These are phyloP conservation scores for Laguncularia racemosa DNA, from an alignment of 345 rosid genomes.

Conservation along the genomic window DNA sequence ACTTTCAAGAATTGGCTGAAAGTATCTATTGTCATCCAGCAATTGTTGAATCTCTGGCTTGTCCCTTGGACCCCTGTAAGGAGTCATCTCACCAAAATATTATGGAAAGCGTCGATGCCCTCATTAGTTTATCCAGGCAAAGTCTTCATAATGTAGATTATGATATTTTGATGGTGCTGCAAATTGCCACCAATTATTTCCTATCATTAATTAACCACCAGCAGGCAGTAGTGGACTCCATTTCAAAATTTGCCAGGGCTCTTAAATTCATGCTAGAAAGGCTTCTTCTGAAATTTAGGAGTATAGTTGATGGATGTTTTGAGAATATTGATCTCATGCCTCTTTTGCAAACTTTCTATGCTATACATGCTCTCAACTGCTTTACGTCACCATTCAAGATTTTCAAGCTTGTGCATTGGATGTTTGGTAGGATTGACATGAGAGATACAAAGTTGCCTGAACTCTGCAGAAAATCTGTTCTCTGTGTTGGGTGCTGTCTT, in stretches of 20 bases:
- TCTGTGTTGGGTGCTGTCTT: conserved; percentile 52
- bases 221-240: conserved; percentile 18
- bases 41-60: conserved; percentile 30
- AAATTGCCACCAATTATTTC: conserved; percentile 38
- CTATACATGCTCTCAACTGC: conserved; percentile 44
- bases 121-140: conserved; percentile 30
- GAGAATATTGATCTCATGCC: conserved; percentile 29
- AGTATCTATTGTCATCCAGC: conserved; percentile 64
- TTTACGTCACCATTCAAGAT: conserved; percentile 68
- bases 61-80: conserved; percentile 37
- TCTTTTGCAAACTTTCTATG: conserved; percentile 46
- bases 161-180: conserved; percentile 49
- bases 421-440: conserved; percentile 37
- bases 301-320: conserved; percentile 40
- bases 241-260: conserved; percentile 32
- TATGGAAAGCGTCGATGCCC: conserved; percentile 29
- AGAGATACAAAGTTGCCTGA: conserved; percentile 18
- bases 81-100: conserved; percentile 20
- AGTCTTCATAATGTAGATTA: conserved; percentile 46
- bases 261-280: conserved; percentile 35
- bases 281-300: conserved; percentile 33
- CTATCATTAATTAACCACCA: conserved; percentile 27
- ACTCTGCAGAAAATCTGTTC: conserved; percentile 20
- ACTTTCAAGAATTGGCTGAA: conserved; percentile 42
- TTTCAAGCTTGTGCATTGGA: conserved; percentile 48